Conservation (phyloP, 768 basidiomycete species). For the Udeniomyces megalosporus region DNA sequence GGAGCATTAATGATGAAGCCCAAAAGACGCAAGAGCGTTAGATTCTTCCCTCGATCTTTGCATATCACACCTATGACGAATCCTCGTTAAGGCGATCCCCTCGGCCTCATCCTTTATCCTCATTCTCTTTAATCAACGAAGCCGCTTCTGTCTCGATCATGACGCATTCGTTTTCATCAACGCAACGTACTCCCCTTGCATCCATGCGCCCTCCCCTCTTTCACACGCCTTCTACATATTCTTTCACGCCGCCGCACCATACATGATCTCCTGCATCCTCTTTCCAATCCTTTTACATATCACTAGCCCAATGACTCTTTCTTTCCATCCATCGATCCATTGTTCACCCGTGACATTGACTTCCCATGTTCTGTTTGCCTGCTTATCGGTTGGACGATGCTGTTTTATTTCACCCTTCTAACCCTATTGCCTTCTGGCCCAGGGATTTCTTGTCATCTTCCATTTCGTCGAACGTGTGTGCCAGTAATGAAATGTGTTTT, state of each 20-base stretch:
- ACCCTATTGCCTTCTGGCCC: no score
- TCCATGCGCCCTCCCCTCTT: not conserved
- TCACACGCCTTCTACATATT: not conserved
- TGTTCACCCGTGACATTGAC: no score
- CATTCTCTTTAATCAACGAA: not conserved
- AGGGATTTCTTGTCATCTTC: no score
- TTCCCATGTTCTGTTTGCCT: no score
- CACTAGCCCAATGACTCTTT: not conserved
- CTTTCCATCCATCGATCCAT: no score
- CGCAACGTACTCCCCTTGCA: not conserved
- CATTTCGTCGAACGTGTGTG: no score
- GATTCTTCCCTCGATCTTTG: not conserved
- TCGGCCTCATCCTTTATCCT: not conserved
- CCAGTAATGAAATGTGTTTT: no score
- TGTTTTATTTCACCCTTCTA: no score
- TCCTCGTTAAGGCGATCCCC: not conserved
- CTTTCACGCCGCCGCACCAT: not conserved
- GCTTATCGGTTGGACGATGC: no score
- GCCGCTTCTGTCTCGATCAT: not conserved
- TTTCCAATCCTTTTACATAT: not conserved
- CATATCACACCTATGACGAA: not conserved
- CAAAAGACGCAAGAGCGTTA: not conserved
- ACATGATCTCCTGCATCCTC: not conserved
- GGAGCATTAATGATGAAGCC: not conserved
- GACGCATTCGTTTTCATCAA: not conserved